Base-by-base conservation (phyloP, 805 yeast genomes). In the Kodamaea kaohsiungensis region DNA sequence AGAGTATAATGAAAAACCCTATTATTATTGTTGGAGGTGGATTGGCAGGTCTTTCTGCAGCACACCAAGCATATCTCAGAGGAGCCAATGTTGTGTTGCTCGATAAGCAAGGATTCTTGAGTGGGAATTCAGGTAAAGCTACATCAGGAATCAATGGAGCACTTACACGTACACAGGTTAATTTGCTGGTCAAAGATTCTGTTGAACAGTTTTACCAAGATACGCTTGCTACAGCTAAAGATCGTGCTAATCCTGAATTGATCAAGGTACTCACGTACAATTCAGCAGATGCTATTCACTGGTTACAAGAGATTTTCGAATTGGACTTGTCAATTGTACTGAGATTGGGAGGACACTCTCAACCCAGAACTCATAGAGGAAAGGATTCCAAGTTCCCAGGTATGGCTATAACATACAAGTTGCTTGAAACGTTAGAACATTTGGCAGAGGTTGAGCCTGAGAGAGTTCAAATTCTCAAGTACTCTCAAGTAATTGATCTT, bases 261-360 rank as follows among this genome's bases (percentile, higher is more conserved):
- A 86, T 87, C 68, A 70, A 75, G 33, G 86, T 82, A 4, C 72
- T 89, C 56, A 79, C 88, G 0, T 70, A 78, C 53, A 83, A 86
- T 45, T 85, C 91, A 2, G 83, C 81, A 5, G 79, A 76, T 43
- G 92, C 95, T 0, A 79, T 89, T 48, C 81, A 82, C 48, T 89
- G 96, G 93, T 76, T 89, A 50, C 87, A 86, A 59, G 77, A 80
- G 30, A 80, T 77, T 3, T 83, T 88, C 60, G 79, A 76, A 6
- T 70, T 88, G 49, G 89, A 86, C 61, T 71, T 89, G 53, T 79
- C 88, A 7, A 75, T 85, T 13, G 87, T 89, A 10, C 80, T 89
- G n/a, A 81, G 89, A 61, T 69, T 89, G 43, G 96, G 96, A 25
- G 96, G 96, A 2, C 96, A 89, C 65, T 85, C 91, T 1, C 83